A percentile compares a stretch with the other conserved stretches of the same genome.
These are phyloP conservation scores for Penicillium aurantiogriseum DNA, from an alignment of 2,329 filamentous ascomycete species.

Conservation along the genomic window DNA sequence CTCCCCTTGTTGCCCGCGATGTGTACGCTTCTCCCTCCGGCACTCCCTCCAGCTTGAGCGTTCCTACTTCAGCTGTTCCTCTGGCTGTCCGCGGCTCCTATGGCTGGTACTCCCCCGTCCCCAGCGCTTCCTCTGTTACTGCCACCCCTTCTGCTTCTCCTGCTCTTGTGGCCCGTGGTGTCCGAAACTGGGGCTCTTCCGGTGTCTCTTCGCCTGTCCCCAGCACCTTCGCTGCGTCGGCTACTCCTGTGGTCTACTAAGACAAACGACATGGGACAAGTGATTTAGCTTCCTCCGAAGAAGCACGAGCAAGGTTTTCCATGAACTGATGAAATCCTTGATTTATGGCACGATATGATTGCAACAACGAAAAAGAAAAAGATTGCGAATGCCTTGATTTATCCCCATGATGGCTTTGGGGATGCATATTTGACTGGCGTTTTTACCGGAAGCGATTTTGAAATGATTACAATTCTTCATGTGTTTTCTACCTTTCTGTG, in stretches of 20 bases:
- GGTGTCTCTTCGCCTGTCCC: slow-evolving; percentile 14
- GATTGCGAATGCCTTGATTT: slow-evolving; percentile 4
- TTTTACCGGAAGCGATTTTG: slow-evolving; percentile 2
- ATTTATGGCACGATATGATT: slow-evolving; percentile 12
- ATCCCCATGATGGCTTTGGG: not conserved
- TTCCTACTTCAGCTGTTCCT: slow-evolving; percentile 3
- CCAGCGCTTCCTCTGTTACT: not conserved
- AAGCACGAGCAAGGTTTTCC: not conserved
- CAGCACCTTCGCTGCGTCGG: slow-evolving; percentile 11
- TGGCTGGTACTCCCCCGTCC: slow-evolving; percentile 3
- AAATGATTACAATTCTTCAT: slow-evolving; percentile 4
- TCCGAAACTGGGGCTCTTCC: slow-evolving; percentile 2
- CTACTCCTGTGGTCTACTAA: slow-evolving; percentile 17
- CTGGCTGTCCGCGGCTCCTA: slow-evolving; percentile 7
- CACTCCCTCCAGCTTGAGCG: not conserved
- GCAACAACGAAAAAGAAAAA: slow-evolving; percentile 2
- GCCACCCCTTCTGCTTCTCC: slow-evolving; percentile 4
- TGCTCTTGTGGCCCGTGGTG: slow-evolving; percentile 7
- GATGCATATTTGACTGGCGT: slow-evolving; percentile 7
- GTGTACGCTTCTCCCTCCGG: not conserved
- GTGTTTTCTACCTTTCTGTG: slow-evolving; percentile 12
- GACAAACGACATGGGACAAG: not conserved
- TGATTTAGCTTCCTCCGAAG: not conserved
- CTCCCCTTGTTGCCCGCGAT: not conserved
- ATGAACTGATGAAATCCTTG: slow-evolving; percentile 10